Evolutionary conservation across 2,329 filamentous ascomycete species (phyloP), one percentile per base, ranked within the genome.

Genomic region (Pestalotiopsis sp.): DNA sequence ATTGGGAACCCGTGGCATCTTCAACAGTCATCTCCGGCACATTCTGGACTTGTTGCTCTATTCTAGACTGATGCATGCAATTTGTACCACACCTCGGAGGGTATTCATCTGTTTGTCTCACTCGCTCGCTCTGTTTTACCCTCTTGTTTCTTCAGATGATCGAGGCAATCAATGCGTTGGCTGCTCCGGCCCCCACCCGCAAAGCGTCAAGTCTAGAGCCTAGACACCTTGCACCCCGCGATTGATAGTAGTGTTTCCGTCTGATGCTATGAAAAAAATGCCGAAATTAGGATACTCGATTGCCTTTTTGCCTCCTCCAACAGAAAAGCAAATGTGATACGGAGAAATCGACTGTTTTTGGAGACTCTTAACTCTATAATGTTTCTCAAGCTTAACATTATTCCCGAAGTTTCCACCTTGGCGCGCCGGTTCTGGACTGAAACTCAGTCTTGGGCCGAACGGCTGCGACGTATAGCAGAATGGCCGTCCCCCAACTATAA

Each of bases 381-480:
- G 5, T 20, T 52, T 52, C 45, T 52, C 23, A 52, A 52, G 45
- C 45, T 52, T 52, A 52, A 52, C 45, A 20, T 52, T 62, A 62
- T 62, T 62, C 59, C 59, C 59, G 31, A 36, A 52, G 17, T 14
- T 62, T 62, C 59, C 27, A 62, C n/a, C 59, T 62, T 62, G 59
- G 59, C 59, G 59, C 59, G 36, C 36, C 27, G 59, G 59, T n/a
- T 39, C 59, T 62, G 25, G 25, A 62, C 31, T 39, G 45, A 62
- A 38, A 20, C 59, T 39, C 59, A 39, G 36, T 39, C 31, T 36
- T 36, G 27, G 25, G 57, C 57, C 57, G 57, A 59, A 27, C 27
- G 23, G 23, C 14, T 52, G 45, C 45, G 45, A 52, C 45, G n/a
- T 52, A 52, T 52, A 52, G 20, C 45, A 52, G n/a, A 52, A 52